phyloP scores from a whole-genome alignment of 768 basidiomycete genomes.

The Gymnopilus junonius region DNA sequence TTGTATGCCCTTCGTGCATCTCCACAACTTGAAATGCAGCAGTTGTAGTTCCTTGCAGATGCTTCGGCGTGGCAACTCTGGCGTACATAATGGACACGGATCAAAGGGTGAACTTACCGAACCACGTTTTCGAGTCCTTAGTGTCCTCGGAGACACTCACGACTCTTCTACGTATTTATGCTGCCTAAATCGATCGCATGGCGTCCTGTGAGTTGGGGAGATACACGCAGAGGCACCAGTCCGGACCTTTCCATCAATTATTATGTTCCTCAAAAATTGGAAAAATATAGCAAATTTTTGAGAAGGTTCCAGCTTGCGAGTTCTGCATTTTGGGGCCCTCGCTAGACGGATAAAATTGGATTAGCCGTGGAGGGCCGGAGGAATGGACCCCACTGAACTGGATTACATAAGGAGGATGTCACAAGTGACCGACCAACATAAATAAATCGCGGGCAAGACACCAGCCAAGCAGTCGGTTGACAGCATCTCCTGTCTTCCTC shows the following conservation, averaged over 20 bases:
- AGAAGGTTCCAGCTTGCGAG: neutral
- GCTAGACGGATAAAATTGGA: neutral
- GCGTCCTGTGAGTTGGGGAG: too few species aligned
- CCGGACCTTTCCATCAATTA: too few species aligned
- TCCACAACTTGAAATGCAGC: neutral
- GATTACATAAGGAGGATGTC: neutral
- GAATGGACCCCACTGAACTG: neutral
- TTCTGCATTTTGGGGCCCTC: neutral
- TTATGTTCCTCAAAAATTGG: too few species aligned
- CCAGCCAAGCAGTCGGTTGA: neutral
- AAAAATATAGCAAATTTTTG: neutral
- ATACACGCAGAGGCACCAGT: too few species aligned
- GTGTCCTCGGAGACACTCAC: neutral
- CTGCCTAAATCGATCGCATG: neutral
- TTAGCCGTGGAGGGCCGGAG: neutral
- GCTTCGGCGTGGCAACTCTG: neutral
- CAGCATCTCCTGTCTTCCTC: slow-evolving; percentile 12
- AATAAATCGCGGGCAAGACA: neutral
- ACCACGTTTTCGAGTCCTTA: neutral
- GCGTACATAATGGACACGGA: neutral
- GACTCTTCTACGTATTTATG: neutral
- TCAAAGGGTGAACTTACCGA: neutral
- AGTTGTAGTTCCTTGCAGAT: neutral
- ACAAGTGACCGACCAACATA: neutral
- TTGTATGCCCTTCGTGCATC: too few species aligned